These are phyloP conservation scores for Fistulinella cinereoalba DNA, from an alignment of 1,284 basidiomycete genomes.

Conservation along the genomic window DNA sequence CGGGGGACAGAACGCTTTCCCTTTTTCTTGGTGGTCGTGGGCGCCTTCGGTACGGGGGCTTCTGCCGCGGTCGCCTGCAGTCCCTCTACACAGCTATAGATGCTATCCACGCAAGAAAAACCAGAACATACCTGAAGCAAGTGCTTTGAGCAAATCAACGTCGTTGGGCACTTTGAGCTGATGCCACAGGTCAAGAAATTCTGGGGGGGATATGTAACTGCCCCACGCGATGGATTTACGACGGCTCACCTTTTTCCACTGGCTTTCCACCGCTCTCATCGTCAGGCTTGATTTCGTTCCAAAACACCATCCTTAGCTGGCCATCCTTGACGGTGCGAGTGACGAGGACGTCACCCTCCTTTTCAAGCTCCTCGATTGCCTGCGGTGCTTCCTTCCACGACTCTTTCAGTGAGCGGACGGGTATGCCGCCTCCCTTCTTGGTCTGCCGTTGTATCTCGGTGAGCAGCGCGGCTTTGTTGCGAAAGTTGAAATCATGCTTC, in stretches of 20 bases:
- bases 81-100: conserved; percentile 50
- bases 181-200: conserved; percentile 87
- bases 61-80: conserved; percentile 70
- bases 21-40: conserved; percentile 65
- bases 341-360: conserved; percentile 84
- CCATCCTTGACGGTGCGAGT: conserved; percentile 83
- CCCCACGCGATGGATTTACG: neutral
- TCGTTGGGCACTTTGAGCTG: conserved; percentile 80
- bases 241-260: conserved; percentile 74
- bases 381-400: conserved; percentile 84
- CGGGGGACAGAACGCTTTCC: conserved; percentile 73
- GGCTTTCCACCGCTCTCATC: conserved; percentile 64
- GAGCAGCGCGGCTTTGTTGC: conserved; percentile 77
- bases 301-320: conserved; percentile 84
- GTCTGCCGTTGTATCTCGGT: conserved; percentile 80
- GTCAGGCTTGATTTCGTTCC: conserved; percentile 82
- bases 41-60: conserved; percentile 49
- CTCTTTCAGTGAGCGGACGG: conserved; percentile 82
- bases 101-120: conserved; percentile 2
- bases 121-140: conserved; percentile 56
- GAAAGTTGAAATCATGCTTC: conserved; percentile 85
- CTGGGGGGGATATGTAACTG: conserved; percentile 40
- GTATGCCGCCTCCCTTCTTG: conserved; percentile 76
- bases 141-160: conserved; percentile 73
- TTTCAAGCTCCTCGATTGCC: conserved; percentile 82